Evolutionary conservation across 345 rosid genomes (phyloP), one percentile per base, ranked within the genome.

Genomic region (Populus tremula): DNA sequence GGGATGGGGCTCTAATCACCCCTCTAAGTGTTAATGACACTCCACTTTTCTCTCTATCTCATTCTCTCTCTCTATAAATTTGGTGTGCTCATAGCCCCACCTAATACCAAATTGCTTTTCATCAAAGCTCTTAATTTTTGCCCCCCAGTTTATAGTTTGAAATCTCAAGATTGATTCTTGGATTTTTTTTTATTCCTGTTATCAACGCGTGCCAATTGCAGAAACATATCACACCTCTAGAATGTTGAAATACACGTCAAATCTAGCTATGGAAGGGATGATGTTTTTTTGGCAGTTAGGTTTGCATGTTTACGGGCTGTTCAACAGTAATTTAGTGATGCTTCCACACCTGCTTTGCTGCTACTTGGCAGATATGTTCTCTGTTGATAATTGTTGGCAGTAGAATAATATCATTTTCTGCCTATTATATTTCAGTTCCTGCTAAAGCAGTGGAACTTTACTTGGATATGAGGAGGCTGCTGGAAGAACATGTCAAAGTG

Each of bases 401-500:
- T 49, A 16, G 35, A 64, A 13, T 43, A 21, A n/a, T 38, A n/a
- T 31, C 23, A 12, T 18, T 77, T 80, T 72, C 36, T 80, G 59
- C 50, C 36, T 67, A 5, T 76, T 75, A 63, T 75, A 17, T 86
- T 78, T 78, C 90, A 96, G 99, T 90, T 75, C 89, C 97, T 71
- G 91, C 89, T 35, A 87, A 87, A 91, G 91, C 92, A 41, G 85
- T 90, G 76, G 97, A 96, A 66, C 85, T 85, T 80, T 96, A 96
- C 87, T 78, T 96, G 91, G 98, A 96, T 83, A 71, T 91, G 27
- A 89, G 99, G 87, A 91, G 87, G 80, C 10, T 54, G 25, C 82
- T 88, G 69, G 98, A 94, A 88, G 98, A 94, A 61, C 95, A 92
- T 1, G 92, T 96, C 73, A 85, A 79, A 82, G 99, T 92, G 83